These are phyloP conservation scores for Sodiomyces alkalinus DNA, from an alignment of 2,329 filamentous ascomycete genomes.

Conservation along the genomic window DNA sequence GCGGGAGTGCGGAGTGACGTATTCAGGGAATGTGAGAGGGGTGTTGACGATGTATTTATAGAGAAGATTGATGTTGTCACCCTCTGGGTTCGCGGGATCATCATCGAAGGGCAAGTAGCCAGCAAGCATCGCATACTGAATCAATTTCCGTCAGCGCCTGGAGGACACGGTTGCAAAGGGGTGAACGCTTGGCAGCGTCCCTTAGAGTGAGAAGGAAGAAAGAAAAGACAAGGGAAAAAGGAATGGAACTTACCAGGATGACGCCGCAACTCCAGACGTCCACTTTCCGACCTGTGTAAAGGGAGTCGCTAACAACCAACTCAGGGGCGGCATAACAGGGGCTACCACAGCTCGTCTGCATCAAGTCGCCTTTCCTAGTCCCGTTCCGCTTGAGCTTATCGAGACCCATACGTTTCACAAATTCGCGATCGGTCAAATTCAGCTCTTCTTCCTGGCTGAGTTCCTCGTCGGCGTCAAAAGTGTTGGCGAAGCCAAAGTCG, in stretches of 20 bases:
- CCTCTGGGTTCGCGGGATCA: conserved; percentile 93
- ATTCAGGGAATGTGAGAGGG: conserved; percentile 93
- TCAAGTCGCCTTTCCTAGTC: conserved; percentile 75
- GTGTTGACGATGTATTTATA: conserved; percentile 99
- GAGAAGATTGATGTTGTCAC: conserved; percentile 95
- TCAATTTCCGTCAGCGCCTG: background rate
- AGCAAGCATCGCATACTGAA: conserved; percentile 95
- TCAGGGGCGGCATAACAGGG: conserved; percentile 96
- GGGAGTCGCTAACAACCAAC: conserved; percentile 88
- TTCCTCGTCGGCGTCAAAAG: conserved; percentile 80
- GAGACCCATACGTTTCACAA: conserved; percentile 71
- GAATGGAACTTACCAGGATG: conserved; percentile 59
- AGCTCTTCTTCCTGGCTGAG: conserved; percentile 81
- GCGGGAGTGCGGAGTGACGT: conserved; percentile 89
- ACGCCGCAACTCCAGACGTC: conserved; percentile 99
- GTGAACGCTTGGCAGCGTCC: too few relatives aligned
- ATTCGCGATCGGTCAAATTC: conserved; percentile 73
- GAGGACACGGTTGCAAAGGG: background rate
- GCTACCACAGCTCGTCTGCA: conserved; percentile 98
- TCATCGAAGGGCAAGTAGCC: conserved; percentile 97
- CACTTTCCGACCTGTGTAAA: conserved; percentile 95
- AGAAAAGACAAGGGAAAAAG: background rate
- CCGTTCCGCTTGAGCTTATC: conserved; percentile 66
- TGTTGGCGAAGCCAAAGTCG: conserved; percentile 98
- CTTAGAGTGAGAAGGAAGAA: background rate